These are phyloP conservation scores for Metschnikowia matae DNA, from an alignment of 805 yeast species.

Conservation along the genomic window DNA sequence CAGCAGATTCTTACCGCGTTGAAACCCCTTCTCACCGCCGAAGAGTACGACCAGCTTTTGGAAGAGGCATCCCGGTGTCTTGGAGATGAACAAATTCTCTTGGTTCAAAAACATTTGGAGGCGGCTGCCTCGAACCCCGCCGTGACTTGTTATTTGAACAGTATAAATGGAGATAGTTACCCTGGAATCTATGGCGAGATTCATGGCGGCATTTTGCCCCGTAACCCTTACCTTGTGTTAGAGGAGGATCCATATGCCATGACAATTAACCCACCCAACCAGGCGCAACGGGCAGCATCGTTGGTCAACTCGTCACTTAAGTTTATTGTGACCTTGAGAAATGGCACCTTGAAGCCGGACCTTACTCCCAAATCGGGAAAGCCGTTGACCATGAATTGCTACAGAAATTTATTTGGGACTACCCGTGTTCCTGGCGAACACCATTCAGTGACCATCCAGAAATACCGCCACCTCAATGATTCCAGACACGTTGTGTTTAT, in stretches of 20 bases:
- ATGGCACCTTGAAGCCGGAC: conserved; percentile 54
- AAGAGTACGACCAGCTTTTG: conserved; percentile 46
- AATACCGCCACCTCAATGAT: conserved; percentile 26
- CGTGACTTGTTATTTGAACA: conserved; percentile 49
- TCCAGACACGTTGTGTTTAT: conserved; percentile 49
- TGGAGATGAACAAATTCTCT: conserved; percentile 36
- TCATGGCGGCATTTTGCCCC: conserved; percentile 64
- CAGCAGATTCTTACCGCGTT: conserved; percentile 52
- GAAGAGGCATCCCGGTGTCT: conserved; percentile 44
- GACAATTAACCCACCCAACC: conserved; percentile 56
- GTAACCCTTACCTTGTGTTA: conserved; percentile 71
- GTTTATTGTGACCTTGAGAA: conserved; percentile 57
- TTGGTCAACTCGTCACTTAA: conserved; percentile 62
- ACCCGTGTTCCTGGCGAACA: conserved; percentile 45
- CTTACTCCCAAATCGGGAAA: conserved; percentile 45
- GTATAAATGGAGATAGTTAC: conserved; percentile 44
- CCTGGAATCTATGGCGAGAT: conserved; percentile 62
- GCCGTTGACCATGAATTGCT: conserved; percentile 66
- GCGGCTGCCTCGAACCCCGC: conserved; percentile 39
- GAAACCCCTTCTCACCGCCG: conserved; percentile 54
- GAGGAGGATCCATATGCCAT: conserved; percentile 68
- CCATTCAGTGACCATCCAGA: conserved; percentile 38
- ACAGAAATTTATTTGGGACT: conserved; percentile 63
- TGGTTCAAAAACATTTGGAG: conserved; percentile 52
- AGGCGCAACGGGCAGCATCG: conserved; percentile 64